Percentiles rank a stretch among this genome's conserved stretches.
These are phyloP conservation scores for Coprinopsis marcescibilis DNA, from an alignment of 768 basidiomycete genomes.

Conservation along the genomic window DNA sequence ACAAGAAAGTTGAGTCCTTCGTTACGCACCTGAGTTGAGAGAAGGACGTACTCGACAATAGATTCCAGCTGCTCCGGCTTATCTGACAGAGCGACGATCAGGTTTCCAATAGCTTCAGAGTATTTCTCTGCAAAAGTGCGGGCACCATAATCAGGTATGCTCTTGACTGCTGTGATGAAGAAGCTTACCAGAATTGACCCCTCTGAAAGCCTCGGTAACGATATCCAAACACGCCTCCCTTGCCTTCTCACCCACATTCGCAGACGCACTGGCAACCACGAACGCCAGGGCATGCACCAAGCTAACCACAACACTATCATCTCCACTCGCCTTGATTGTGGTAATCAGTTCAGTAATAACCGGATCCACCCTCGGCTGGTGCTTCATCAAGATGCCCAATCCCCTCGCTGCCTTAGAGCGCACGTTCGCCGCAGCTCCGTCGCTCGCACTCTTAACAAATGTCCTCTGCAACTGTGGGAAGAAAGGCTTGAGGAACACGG, in stretches of 20 bases:
- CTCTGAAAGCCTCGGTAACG: constrained; percentile 72
- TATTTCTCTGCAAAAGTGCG: constrained; percentile 53
- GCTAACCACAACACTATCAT: constrained; percentile 71
- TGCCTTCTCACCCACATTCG: constrained; percentile 74
- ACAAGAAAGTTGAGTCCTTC: no score
- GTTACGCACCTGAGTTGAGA: no score
- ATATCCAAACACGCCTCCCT: constrained; percentile 71
- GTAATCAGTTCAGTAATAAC: constrained; percentile 85
- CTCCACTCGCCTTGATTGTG: constrained; percentile 43
- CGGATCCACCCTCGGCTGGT: constrained; percentile 87
- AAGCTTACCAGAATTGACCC: constrained; percentile 55
- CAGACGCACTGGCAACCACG: constrained; percentile 63
- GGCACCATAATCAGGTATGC: not conserved
- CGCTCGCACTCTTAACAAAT: constrained; percentile 89
- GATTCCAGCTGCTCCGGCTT: constrained; percentile 59
- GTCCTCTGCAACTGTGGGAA: constrained; percentile 97
- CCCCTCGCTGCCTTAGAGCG: constrained; percentile 79
- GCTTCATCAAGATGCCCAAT: constrained; percentile 84
- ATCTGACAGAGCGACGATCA: constrained; percentile 59
- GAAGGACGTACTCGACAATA: constrained; percentile 55
- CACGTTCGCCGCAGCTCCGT: constrained; percentile 71
- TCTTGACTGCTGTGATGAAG: not conserved
- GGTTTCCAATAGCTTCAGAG: constrained; percentile 52
- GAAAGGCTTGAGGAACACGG: constrained; percentile 91
- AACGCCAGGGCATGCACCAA: constrained; percentile 71